phyloP scores from a whole-genome alignment of 768 basidiomycete species.

The Butyriboletus loyo region DNA sequence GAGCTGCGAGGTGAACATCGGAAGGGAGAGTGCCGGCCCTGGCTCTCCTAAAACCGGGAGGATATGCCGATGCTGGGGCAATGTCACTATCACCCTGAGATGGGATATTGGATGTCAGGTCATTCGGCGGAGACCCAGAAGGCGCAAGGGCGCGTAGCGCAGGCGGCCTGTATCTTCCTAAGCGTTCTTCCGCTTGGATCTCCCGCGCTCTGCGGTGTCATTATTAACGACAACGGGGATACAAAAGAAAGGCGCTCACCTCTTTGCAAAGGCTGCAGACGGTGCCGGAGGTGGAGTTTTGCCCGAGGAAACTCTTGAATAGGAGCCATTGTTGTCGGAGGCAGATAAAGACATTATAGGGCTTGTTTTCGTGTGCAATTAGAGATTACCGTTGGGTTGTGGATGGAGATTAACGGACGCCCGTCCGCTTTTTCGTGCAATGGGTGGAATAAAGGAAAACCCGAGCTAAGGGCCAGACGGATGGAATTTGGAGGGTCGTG shows the following conservation, averaged over 20 bases:
- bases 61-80: slow-evolving; percentile 72
- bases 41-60: slow-evolving; percentile 87
- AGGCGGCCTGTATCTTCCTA: slow-evolving; percentile 76
- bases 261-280: slow-evolving; percentile 85
- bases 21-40: slow-evolving; percentile 98
- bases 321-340: slow-evolving; percentile 76
- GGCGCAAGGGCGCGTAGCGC: slow-evolving; percentile 67
- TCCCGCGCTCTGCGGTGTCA: slow-evolving; percentile 66
- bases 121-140: slow-evolving; percentile 72
- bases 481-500: slow-evolving; percentile 25
- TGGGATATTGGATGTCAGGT: slow-evolving; percentile 54
- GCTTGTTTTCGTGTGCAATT: slow-evolving; percentile 57
- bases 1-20: slow-evolving; percentile 85
- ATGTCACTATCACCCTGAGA: slow-evolving; percentile 56
- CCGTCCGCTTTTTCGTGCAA: slow-evolving; percentile 31
- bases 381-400: slow-evolving; percentile 65
- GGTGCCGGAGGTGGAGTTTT: slow-evolving; percentile 90
- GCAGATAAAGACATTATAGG: slow-evolving; percentile 92
- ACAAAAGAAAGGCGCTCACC: slow-evolving; percentile 43
- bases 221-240: slow-evolving; percentile 17
- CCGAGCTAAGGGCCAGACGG: slow-evolving; percentile 17
- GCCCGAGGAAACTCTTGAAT: slow-evolving; percentile 78
- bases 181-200: slow-evolving; percentile 72
- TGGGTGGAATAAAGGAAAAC: slow-evolving; percentile 24
- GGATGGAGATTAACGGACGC: slow-evolving; percentile 34